These are phyloP conservation scores for Dactylorhiza incarnata DNA, from an alignment of 106 monocot species.

Conservation along the genomic window DNA sequence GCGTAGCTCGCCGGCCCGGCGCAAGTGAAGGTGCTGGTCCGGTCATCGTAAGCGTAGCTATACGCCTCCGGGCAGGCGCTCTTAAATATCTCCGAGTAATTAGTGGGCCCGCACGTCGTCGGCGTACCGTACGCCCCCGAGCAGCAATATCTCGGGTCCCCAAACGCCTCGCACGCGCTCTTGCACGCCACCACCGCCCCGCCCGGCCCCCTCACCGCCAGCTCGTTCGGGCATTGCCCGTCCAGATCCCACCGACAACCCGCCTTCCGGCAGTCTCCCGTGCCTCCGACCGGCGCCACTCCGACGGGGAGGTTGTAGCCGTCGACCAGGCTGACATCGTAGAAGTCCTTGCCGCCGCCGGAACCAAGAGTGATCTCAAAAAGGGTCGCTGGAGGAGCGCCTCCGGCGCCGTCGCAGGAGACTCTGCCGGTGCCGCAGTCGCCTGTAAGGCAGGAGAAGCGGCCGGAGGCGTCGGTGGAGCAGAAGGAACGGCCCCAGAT, in stretches of 20 bases:
- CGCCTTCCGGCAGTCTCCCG: slow-evolving; percentile 20
- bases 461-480: slow-evolving; percentile 19
- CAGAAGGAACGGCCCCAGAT: slow-evolving; percentile 55
- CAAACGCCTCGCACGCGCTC: slow-evolving; percentile 31
- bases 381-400: slow-evolving; percentile 46
- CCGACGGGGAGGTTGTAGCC: slow-evolving; percentile 56
- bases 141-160: slow-evolving; percentile 22
- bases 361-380: slow-evolving; percentile 53
- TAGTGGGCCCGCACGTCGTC: slow-evolving; percentile 19
- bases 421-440: slow-evolving; percentile 41
- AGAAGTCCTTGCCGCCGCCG: slow-evolving; percentile 34
- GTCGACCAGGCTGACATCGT: slow-evolving; percentile 63
- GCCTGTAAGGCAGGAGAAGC: slow-evolving; percentile 36
- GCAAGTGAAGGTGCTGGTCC: slow-evolving; percentile 33
- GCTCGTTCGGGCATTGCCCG: slow-evolving; percentile 21
- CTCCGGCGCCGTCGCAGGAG: slow-evolving; percentile 42
- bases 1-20: slow-evolving; percentile 15
- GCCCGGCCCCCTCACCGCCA: slow-evolving; percentile 24
- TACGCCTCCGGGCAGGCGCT: slow-evolving; percentile 27
- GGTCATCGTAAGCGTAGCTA: slow-evolving; percentile 42
- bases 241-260: slow-evolving; percentile 42
- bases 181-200: slow-evolving; percentile 18
- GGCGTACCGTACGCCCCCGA: slow-evolving; percentile 22
- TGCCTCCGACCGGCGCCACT: slow-evolving; percentile 32
- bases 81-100: slow-evolving; percentile 33